Evolutionary conservation across 2,329 filamentous ascomycete genomes (phyloP), one percentile per base, ranked within the genome.

Genomic region (Fusarium azukiicola): DNA sequence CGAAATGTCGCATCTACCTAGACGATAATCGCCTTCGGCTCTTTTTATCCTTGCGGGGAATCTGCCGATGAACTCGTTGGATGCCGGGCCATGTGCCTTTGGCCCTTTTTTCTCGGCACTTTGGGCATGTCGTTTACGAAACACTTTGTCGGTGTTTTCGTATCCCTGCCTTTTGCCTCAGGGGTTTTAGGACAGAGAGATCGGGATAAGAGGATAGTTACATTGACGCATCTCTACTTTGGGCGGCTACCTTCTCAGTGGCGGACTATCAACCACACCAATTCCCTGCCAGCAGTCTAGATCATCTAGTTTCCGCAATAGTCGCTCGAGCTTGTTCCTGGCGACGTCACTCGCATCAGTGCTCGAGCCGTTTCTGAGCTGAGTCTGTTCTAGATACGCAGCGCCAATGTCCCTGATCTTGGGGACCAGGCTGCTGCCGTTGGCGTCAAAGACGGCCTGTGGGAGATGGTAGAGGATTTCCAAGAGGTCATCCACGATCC

Each of bases 331-430:
- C 58, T 85, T 86, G 21, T 76, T 64, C 47, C 77, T 76, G 44
- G 74, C 78, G 14, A 73, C 69, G 4, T 71, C 74, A 14, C 52
- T 78, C 16, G 69, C 74, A 42, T 50, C 67, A 21, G 56, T 44
- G 21, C 32, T 72, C 5, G 74, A 47, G 14, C 75, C 69, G 27
- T 67, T 66, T 23, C 69, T 70, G 44, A 80, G 69, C 38, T 80
- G 78, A n/a, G 81, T 74, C 50, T 85, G 82, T 23, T 86, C 83
- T 5, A 87, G 75, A 38, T 87, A 86, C 1, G 85, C 86, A 8
- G 84, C 83, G 3, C 86, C 86, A 67, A 87, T 85, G 66, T 87
- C 87, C 27, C 87, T 79, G 38, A 87, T 82, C 74, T 87, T 88
- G n/a, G 85, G 83, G n/a, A 87, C 83, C 0, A 86, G 54, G 49